Evolutionary conservation across 1,284 basidiomycete genomes (phyloP).

Genomic region (Tilletia walkeri): DNA sequence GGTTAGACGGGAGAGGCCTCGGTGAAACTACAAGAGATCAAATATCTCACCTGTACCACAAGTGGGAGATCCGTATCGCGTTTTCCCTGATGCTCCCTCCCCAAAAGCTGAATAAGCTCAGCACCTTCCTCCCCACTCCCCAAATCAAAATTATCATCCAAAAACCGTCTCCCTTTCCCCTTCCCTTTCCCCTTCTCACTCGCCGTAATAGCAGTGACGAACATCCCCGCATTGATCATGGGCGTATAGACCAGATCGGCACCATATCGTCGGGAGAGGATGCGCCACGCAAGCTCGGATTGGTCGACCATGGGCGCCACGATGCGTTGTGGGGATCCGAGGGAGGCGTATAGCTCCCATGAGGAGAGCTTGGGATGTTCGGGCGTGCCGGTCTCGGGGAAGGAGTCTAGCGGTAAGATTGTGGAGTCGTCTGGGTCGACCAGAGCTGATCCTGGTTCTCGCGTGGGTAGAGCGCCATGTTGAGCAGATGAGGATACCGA

Average conservation of each 20-base stretch:
- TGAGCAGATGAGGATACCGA: neutral
- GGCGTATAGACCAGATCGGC: conserved; percentile 83
- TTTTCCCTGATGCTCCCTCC: conserved; percentile 64
- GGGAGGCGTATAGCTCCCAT: conserved; percentile 76
- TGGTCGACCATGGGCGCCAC: conserved; percentile 98
- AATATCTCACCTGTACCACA: conserved; percentile 66
- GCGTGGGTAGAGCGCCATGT: neutral
- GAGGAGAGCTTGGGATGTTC: conserved; percentile 66
- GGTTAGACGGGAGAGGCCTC: neutral
- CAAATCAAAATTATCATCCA: conserved; percentile 39
- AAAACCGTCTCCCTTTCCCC: conserved; percentile 36
- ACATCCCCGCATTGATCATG: conserved; percentile 96
- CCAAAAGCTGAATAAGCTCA: conserved; percentile 22
- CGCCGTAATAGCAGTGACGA: conserved; percentile 56
- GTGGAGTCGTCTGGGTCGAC: neutral
- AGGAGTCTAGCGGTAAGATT: conserved; percentile 31
- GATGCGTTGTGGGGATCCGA: conserved; percentile 80
- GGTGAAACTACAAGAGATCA: neutral
- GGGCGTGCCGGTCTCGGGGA: conserved; percentile 48
- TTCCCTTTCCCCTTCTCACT: conserved; percentile 44
- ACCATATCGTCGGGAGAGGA: conserved; percentile 81
- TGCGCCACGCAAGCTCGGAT: conserved; percentile 83
- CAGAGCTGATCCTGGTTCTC: neutral
- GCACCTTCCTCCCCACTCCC: conserved; percentile 40
- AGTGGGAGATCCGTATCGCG: conserved; percentile 71